A percentile compares a stretch with the other conserved stretches of the same genome.
Evolutionary conservation across 129 eudicot genomes (phyloP).

Genomic region (Sambucus nigra): DNA sequence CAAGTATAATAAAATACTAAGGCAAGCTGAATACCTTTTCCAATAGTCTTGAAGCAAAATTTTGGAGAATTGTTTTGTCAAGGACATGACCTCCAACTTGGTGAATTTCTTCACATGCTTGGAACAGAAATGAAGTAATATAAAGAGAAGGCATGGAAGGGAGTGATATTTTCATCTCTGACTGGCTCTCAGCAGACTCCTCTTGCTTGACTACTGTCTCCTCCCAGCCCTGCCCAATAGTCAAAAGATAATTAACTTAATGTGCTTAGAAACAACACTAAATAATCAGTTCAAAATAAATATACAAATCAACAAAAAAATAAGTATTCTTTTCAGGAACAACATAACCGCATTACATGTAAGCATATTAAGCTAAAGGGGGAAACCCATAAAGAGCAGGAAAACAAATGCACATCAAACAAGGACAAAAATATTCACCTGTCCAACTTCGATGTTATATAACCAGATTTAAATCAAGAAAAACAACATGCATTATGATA

Average conservation of each 20-base stretch:
- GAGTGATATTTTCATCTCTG: slow-evolving; percentile 85
- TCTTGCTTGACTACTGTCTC: slow-evolving; percentile 84
- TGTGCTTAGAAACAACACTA: not conserved
- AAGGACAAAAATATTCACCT: not conserved
- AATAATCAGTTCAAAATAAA: not conserved
- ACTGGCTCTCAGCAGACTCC: slow-evolving; percentile 48
- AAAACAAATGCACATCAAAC: not conserved
- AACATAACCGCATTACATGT: too few species aligned
- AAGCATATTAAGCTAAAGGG: too few species aligned
- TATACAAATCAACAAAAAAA: not conserved
- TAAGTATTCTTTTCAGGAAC: not conserved
- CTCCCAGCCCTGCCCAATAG: slow-evolving; percentile 82
- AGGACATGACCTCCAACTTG: slow-evolving; percentile 93
- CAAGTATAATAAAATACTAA: not conserved
- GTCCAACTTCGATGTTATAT: not conserved
- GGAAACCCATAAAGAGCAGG: not conserved
- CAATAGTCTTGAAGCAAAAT: slow-evolving; percentile 60
- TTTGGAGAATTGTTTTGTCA: slow-evolving; percentile 67
- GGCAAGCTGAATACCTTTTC: slow-evolving; percentile 48
- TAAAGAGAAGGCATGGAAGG: slow-evolving; percentile 91
- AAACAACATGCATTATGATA: too few species aligned
- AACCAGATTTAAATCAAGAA: too few species aligned
- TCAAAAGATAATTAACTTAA: slow-evolving; percentile 5
- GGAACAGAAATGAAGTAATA: slow-evolving; percentile 59
- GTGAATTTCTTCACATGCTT: slow-evolving; percentile 93